Conservation (phyloP, 352 stramenopile genomes). For the Phytophthora foliorum region DNA sequence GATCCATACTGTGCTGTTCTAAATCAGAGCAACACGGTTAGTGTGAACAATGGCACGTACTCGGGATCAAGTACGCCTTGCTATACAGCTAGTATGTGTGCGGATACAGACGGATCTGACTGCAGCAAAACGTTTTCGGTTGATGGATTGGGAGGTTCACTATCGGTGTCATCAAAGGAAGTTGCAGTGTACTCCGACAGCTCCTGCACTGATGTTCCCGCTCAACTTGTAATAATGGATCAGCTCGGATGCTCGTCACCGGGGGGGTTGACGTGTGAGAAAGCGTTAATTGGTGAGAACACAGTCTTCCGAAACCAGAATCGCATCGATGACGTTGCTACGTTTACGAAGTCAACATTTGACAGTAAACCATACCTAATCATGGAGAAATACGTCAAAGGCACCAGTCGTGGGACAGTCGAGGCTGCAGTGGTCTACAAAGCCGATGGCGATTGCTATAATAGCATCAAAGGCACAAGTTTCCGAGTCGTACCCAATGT, state of each 20-base stretch:
- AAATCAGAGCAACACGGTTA: neutral
- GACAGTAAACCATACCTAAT: slow-evolving; percentile 4
- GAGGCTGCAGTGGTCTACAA: slow-evolving; percentile 9
- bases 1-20: neutral
- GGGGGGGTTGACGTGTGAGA: neutral
- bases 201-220: slow-evolving; percentile 2
- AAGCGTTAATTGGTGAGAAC: neutral
- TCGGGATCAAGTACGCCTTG: neutral
- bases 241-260: neutral
- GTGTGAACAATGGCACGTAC: neutral
- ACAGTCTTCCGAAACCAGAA: slow-evolving; percentile 4
- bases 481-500: slow-evolving; percentile 15
- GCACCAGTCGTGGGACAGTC: slow-evolving; percentile 7
- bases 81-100: neutral
- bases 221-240: slow-evolving; percentile 12
- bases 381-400: slow-evolving; percentile 3
- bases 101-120: slow-evolving; percentile 1
- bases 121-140: slow-evolving; percentile 13
- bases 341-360: slow-evolving; percentile 6
- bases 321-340: slow-evolving; percentile 5
- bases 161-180: neutral
- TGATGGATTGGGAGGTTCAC: slow-evolving; percentile 7
- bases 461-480: neutral
- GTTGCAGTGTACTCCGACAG: slow-evolving; percentile 4
- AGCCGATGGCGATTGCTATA: slow-evolving; percentile 11